phyloP scores from a whole-genome alignment of 805 yeast genomes.

The Starmerella apicola region DNA sequence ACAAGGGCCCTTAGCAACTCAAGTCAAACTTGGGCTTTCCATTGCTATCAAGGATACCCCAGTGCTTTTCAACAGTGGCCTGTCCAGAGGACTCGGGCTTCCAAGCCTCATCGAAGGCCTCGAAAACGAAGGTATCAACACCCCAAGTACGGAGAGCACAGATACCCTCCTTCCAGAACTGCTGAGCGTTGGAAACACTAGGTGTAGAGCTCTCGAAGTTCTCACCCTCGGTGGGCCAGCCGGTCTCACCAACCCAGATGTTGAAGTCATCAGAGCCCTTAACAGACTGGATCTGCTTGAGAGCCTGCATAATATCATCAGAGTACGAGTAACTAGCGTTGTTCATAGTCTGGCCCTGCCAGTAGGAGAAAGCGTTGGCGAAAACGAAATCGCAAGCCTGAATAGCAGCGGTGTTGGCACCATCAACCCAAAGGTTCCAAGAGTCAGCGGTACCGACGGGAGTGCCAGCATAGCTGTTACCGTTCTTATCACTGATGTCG shows the following conservation, averaged over 20 bases:
- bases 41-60: conserved; percentile 67
- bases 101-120: conserved; percentile 94
- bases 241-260: conserved; percentile 96
- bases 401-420: conserved; percentile 55
- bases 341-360: conserved; percentile 87
- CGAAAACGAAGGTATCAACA: conserved; percentile 80
- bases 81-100: conserved; percentile 71
- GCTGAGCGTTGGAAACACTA: conserved; percentile 55
- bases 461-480: conserved; percentile 55
- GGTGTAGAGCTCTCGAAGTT: conserved; percentile 57
- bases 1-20: conserved; percentile 21
- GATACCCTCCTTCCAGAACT: conserved; percentile 76
- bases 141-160: conserved; percentile 97
- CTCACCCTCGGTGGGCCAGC: conserved; percentile 89
- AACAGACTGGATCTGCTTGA: conserved; percentile 70
- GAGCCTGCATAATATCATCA: conserved; percentile 95
- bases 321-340: conserved; percentile 86
- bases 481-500: conserved; percentile 63
- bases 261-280: conserved; percentile 79
- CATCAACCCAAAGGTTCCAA: conserved; percentile 85
- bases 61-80: conserved; percentile 74
- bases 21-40: conserved; percentile 27
- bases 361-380: conserved; percentile 95
- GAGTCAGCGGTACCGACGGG: conserved; percentile 93
- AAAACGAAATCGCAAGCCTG: conserved; percentile 71